Evolutionary conservation across 495 filamentous ascomycete species (phyloP).

Genomic region (Talaromyces trachyspermus): DNA sequence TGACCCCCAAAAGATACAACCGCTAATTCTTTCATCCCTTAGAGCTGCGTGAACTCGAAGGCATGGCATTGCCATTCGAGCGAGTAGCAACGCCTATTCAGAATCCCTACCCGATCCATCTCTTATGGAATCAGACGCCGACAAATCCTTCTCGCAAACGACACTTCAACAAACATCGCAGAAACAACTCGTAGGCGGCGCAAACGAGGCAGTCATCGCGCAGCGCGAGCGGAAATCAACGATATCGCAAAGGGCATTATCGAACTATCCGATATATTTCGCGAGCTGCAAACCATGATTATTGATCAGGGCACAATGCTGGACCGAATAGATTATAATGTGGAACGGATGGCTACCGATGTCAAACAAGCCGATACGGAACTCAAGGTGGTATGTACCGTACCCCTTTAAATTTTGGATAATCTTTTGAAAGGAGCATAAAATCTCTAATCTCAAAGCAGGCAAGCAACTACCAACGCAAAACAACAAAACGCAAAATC

Average conservation of each 20-base stretch:
- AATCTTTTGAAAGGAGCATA: background rate
- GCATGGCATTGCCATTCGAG: slow-evolving; percentile 53
- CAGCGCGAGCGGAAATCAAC: slow-evolving; percentile 95
- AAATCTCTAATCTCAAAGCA: slow-evolving; percentile 13
- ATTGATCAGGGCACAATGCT: slow-evolving; percentile 98
- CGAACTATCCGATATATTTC: slow-evolving; percentile 91
- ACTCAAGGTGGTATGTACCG: slow-evolving; percentile 60
- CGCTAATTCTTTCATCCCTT: slow-evolving; percentile 3
- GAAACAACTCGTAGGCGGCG: slow-evolving; percentile 48
- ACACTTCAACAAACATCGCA: slow-evolving; percentile 71
- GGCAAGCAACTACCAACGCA: slow-evolving; percentile 81
- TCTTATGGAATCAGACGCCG: slow-evolving; percentile 80
- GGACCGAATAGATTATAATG: slow-evolving; percentile 96
- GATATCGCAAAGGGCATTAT: slow-evolving; percentile 98
- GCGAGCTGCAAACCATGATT: slow-evolving; percentile 90
- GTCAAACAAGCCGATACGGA: slow-evolving; percentile 91
- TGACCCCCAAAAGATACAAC: too few relatives aligned
- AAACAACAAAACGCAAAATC: slow-evolving; percentile 81
- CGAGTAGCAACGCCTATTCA: slow-evolving; percentile 57
- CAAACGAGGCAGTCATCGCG: slow-evolving; percentile 77
- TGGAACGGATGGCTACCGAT: slow-evolving; percentile 82
- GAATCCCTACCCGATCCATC: slow-evolving; percentile 72
- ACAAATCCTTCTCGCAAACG: slow-evolving; percentile 85
- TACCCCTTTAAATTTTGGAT: background rate
- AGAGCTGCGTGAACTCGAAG: slow-evolving; percentile 81